These are phyloP conservation scores for Tephrocybe sp. DNA, from an alignment of 768 basidiomycete genomes.

Conservation along the genomic window DNA sequence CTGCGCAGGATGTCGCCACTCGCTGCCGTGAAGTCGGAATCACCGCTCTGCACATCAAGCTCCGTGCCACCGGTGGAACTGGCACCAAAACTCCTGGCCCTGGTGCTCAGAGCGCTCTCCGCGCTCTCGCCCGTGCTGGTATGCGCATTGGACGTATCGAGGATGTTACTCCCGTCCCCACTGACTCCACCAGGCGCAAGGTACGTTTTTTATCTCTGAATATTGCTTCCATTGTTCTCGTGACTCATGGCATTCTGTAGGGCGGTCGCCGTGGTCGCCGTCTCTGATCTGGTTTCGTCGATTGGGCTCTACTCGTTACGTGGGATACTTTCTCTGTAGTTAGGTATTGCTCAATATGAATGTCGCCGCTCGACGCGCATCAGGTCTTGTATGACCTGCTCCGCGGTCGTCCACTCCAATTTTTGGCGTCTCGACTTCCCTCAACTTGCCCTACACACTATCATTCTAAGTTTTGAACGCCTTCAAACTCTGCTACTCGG, in stretches of 20 bases:
- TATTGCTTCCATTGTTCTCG: background rate
- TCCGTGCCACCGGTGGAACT: constrained; percentile 96
- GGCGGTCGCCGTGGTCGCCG: constrained; percentile 99
- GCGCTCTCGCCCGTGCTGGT: constrained; percentile 96
- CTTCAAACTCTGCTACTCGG: too few relatives aligned
- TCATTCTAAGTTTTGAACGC: too few relatives aligned
- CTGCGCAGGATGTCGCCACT: constrained; percentile 92
- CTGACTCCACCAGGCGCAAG: constrained; percentile 97
- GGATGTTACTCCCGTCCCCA: constrained; percentile 96
- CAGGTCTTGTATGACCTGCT: constrained; percentile 62
- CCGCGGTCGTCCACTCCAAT: constrained; percentile 66
- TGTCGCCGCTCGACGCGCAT: constrained; percentile 90
- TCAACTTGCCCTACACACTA: background rate
- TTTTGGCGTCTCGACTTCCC: constrained; percentile 21
- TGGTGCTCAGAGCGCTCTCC: constrained; percentile 96
- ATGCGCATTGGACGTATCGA: constrained; percentile 98
- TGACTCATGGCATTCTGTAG: constrained; percentile 33
- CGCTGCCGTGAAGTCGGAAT: constrained; percentile 99
- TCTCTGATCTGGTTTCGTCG: constrained; percentile 47
- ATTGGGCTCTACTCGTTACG: constrained; percentile 15
- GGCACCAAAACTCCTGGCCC: constrained; percentile 99
- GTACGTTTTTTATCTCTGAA: constrained; percentile 37
- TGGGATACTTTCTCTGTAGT: constrained; percentile 20
- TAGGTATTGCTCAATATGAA: constrained; percentile 38
- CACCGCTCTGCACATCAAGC: constrained; percentile 98